phyloP scores from a whole-genome alignment of 192 early-diverging fungal genomes.

The Spinellus fusiger region DNA sequence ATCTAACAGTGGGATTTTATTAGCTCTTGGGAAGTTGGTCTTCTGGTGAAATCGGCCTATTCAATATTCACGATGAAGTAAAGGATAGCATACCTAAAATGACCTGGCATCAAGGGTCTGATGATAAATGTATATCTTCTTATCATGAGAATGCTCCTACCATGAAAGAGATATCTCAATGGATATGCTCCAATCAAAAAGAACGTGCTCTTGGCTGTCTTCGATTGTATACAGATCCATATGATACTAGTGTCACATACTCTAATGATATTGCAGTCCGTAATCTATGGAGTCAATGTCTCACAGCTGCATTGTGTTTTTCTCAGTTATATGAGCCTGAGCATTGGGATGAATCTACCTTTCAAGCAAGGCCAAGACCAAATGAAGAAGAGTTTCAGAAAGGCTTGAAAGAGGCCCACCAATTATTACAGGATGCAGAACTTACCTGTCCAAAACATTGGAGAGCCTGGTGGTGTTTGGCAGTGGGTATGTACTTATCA shows the following conservation, averaged over 20 bases:
- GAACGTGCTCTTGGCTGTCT: not conserved
- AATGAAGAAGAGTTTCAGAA: not conserved
- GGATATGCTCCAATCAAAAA: not conserved
- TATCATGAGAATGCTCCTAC: not conserved
- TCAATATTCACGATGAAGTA: constrained; percentile 41
- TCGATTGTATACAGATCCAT: not conserved
- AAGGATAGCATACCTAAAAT: not conserved
- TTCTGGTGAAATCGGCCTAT: constrained; percentile 47
- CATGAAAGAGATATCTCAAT: not conserved
- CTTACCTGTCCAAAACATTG: constrained; percentile 1
- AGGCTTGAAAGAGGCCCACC: not conserved
- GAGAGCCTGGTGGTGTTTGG: constrained; percentile 13
- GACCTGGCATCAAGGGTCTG: not conserved
- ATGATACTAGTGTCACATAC: not conserved
- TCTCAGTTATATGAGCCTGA: not conserved
- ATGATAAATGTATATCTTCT: not conserved
- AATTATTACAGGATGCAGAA: constrained; percentile 6
- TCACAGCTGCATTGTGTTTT: not conserved
- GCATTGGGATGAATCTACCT: not conserved
- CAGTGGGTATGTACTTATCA: constrained; percentile 6
- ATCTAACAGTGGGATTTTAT: not conserved
- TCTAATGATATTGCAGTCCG: not conserved
- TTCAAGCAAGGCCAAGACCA: not conserved
- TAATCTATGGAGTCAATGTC: not conserved
- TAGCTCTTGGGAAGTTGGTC: constrained; percentile 56